phyloP scores from a whole-genome alignment of 2,329 filamentous ascomycete species.

The Pestalotiopsis sp. region DNA sequence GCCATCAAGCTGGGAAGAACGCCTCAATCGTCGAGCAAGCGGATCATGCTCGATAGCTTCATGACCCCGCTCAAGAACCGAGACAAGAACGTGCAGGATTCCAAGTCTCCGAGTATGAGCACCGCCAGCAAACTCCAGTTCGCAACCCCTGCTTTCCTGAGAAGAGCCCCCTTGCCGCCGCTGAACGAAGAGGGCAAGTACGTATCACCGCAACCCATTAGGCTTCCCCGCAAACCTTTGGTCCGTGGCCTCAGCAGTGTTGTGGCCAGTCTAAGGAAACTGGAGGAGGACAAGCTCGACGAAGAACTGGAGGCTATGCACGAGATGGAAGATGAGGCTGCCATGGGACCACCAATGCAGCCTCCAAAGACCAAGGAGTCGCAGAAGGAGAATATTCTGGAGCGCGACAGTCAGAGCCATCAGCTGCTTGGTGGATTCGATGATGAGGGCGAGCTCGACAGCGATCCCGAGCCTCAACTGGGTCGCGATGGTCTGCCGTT shows the following conservation, averaged over 20 bases:
- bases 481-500: slow-evolving; percentile 62
- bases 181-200: slow-evolving; percentile 60
- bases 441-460: slow-evolving; percentile 62
- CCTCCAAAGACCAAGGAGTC: slow-evolving; percentile 25
- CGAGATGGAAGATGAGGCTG: slow-evolving; percentile 65
- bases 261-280: slow-evolving; percentile 68
- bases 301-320: slow-evolving; percentile 75
- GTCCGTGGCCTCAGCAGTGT: slow-evolving; percentile 74
- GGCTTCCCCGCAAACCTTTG: slow-evolving; percentile 62
- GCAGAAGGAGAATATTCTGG: slow-evolving; percentile 36
- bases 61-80: slow-evolving; percentile 64
- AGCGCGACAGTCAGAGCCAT: slow-evolving; percentile 45
- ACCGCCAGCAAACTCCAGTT: slow-evolving; percentile 61
- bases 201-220: slow-evolving; percentile 49
- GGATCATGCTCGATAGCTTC: slow-evolving; percentile 64
- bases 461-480: slow-evolving; percentile 50
- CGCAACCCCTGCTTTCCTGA: slow-evolving; percentile 72
- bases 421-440: slow-evolving; percentile 64
- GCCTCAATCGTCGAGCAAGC: slow-evolving; percentile 60
- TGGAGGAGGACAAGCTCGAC: slow-evolving; percentile 70
- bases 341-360: slow-evolving; percentile 15
- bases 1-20: slow-evolving; percentile 45
- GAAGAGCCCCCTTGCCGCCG: slow-evolving; percentile 52
- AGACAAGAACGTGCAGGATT: slow-evolving; percentile 37
- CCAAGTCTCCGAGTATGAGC: slow-evolving; percentile 49